Percentiles rank a stretch among this genome's conserved stretches.
phyloP scores from a whole-genome alignment of 768 basidiomycete genomes.

The Podaxis carcinomalis region DNA sequence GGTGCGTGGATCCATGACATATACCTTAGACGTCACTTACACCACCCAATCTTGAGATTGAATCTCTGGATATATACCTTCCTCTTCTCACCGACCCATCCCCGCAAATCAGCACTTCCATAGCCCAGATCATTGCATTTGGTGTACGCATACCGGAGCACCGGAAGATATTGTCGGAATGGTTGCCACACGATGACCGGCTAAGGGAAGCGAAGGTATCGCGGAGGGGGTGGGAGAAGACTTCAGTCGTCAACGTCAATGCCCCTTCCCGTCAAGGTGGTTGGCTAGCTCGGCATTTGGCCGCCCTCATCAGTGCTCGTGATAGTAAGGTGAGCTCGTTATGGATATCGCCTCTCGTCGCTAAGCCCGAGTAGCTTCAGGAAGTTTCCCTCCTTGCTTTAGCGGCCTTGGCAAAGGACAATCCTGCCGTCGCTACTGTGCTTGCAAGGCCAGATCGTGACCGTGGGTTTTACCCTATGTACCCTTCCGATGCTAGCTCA shows the following conservation, averaged over 20 bases:
- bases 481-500: not conserved
- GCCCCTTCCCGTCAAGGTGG: conserved; percentile 43
- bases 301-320: conserved; percentile 40
- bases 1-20: conserved; percentile 28
- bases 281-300: conserved; percentile 55
- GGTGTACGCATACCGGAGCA: conserved; percentile 47
- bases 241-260: conserved; percentile 32
- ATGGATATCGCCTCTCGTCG: not conserved
- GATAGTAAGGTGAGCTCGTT: conserved; percentile 48
- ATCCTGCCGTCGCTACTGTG: conserved; percentile 42
- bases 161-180: conserved; percentile 49
- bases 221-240: conserved; percentile 74
- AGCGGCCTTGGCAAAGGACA: conserved; percentile 65
- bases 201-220: conserved; percentile 38
- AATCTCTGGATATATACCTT: conserved; percentile 62
- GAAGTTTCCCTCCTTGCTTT: conserved; percentile 64
- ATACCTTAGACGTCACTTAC: not conserved
- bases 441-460: conserved; percentile 43
- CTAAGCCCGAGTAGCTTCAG: conserved; percentile 40
- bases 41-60: conserved; percentile 30
- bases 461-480: conserved; percentile 15
- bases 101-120: conserved; percentile 37
- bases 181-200: conserved; percentile 59
- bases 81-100: conserved; percentile 52
- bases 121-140: conserved; percentile 56